These are phyloP conservation scores for Chaetomium globosum DNA, from an alignment of 2,329 filamentous ascomycete genomes.

Conservation along the genomic window DNA sequence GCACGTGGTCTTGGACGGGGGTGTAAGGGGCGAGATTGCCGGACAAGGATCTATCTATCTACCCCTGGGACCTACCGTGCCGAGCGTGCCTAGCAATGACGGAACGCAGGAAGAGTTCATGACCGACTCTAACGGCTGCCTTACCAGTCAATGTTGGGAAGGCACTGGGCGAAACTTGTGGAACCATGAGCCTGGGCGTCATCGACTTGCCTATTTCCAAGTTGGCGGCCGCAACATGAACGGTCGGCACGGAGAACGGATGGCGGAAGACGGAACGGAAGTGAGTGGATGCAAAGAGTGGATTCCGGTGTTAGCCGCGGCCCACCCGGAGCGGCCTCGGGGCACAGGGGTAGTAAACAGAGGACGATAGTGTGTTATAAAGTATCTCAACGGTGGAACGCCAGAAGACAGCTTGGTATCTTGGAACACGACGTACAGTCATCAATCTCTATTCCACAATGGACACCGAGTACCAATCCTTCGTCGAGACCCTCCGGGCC, in stretches of 20 bases:
- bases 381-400: neutral
- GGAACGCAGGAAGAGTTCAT: neutral
- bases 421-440: no score
- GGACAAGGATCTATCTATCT: neutral
- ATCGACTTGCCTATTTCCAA: conserved; percentile 1
- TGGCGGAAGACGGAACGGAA: conserved; percentile 31
- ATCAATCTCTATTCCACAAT: neutral
- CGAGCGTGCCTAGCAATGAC: neutral
- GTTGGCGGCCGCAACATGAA: neutral
- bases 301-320: conserved; percentile 18
- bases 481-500: conserved; percentile 47
- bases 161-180: neutral
- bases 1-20: neutral
- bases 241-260: conserved; percentile 28
- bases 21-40: neutral
- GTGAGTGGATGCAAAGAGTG: conserved; percentile 14
- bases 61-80: neutral
- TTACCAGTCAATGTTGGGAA: neutral
- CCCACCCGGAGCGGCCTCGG: conserved; percentile 2
- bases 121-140: neutral
- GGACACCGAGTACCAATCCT: conserved; percentile 47
- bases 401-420: neutral
- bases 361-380: neutral
- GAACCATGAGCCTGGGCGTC: neutral
- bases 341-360: conserved; percentile 15